A percentile compares a stretch with the other conserved stretches of the same genome.
phyloP scores from a whole-genome alignment of 2,329 filamentous ascomycete genomes.

The Penicillium sp. region DNA sequence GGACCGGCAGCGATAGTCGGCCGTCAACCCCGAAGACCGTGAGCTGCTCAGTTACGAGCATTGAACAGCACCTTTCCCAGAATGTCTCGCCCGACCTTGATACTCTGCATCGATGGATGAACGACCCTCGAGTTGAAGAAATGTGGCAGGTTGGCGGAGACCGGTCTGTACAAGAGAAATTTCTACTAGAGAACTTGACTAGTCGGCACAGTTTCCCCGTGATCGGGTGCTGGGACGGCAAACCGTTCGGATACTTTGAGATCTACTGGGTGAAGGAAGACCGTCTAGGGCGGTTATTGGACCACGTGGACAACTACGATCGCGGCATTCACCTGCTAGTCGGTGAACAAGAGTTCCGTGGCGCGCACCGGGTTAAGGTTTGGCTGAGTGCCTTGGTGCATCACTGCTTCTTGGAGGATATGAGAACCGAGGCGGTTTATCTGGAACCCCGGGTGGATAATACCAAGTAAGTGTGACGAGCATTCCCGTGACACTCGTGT shows the following conservation, averaged over 20 bases:
- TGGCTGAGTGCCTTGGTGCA: constrained; percentile 90
- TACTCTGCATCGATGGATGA: constrained; percentile 84
- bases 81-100: constrained; percentile 57
- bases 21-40: constrained; percentile 28
- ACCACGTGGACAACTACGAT: constrained; percentile 72
- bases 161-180: constrained; percentile 59
- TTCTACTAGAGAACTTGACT: constrained; percentile 65
- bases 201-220: constrained; percentile 80
- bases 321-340: constrained; percentile 84
- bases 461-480: constrained; percentile 61
- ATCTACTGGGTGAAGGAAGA: constrained; percentile 99
- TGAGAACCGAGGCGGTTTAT: constrained; percentile 76
- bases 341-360: constrained; percentile 88
- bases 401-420: constrained; percentile 74
- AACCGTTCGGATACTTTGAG: constrained; percentile 96
- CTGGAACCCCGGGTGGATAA: constrained; percentile 93
- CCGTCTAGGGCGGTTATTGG: constrained; percentile 66
- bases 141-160: constrained; percentile 74
- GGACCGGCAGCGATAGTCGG: constrained; percentile 48
- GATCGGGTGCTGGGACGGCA: constrained; percentile 90
- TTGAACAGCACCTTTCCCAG: constrained; percentile 41
- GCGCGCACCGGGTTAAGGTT: constrained; percentile 68
- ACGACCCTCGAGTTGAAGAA: constrained; percentile 74
- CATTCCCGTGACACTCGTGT: neutral
- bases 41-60: constrained; percentile 37